A percentile compares a stretch with the other conserved stretches of the same genome.
Conservation (phyloP, 495 filamentous ascomycete species). For the Cladorrhinum samala region DNA sequence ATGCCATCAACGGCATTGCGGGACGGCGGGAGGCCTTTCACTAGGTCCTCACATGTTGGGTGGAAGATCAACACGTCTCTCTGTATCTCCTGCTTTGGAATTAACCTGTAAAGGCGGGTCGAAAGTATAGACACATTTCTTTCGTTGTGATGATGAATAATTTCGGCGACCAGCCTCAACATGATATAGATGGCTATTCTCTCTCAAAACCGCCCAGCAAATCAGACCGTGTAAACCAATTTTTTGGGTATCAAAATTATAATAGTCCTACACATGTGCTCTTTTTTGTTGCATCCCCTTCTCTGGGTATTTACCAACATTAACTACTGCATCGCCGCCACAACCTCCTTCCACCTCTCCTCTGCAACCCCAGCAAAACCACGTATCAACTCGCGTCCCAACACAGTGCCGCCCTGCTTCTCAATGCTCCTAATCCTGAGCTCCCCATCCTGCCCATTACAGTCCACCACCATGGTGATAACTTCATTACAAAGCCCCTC, state of each 20-base stretch:
- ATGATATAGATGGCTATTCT: no score
- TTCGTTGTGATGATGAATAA: neutral
- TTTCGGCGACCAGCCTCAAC: no score
- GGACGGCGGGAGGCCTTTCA: constrained; percentile 58
- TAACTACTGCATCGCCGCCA: constrained; percentile 14
- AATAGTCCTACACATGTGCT: neutral
- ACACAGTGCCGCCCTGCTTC: constrained; percentile 67
- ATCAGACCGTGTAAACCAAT: neutral
- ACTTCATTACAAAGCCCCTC: constrained; percentile 72
- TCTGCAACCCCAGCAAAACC: constrained; percentile 35
- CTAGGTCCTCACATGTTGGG: constrained; percentile 54
- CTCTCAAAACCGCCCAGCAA: no score
- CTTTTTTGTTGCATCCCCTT: neutral
- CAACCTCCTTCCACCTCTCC: constrained; percentile 38
- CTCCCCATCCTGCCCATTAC: constrained; percentile 35
- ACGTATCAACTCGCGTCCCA: constrained; percentile 34
- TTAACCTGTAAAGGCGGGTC: constrained; percentile 76
- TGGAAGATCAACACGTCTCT: constrained; percentile 66
- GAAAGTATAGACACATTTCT: constrained; percentile 48
- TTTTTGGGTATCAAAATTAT: constrained; percentile 5
- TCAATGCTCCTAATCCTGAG: constrained; percentile 62
- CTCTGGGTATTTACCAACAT: neutral
- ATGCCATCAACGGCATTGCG: constrained; percentile 34
- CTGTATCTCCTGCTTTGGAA: constrained; percentile 97
- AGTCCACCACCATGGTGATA: constrained; percentile 67